Evolutionary conservation across 1,139 yeast species (phyloP).

Genomic region (Candida freyschussii): DNA sequence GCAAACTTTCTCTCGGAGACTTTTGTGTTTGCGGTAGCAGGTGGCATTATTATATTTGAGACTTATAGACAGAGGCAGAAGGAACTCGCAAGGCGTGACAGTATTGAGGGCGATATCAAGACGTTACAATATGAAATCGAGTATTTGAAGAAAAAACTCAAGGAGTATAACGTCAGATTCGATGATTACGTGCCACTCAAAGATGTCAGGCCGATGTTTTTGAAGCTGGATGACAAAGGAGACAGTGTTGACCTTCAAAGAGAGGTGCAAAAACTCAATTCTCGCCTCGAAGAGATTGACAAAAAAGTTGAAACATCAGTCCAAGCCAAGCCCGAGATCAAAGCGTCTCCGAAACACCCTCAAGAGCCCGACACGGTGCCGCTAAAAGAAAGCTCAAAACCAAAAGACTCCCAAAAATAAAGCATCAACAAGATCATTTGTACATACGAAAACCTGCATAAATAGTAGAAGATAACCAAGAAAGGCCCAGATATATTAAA

Average conservation of each 20-base stretch:
- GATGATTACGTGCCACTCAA: constrained; percentile 47
- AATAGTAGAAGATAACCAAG: too few species aligned
- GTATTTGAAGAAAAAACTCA: constrained; percentile 47
- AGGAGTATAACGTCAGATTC: constrained; percentile 36
- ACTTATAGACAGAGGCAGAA: constrained; percentile 64
- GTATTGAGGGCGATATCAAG: constrained; percentile 62
- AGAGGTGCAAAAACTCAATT: constrained; percentile 10
- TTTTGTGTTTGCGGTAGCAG: constrained; percentile 82
- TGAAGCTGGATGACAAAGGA: constrained; percentile 27
- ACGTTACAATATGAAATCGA: constrained; percentile 68
- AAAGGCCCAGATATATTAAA: too few species aligned
- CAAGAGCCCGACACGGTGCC: too few species aligned
- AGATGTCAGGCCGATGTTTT: constrained; percentile 41
- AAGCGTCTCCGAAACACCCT: too few species aligned
- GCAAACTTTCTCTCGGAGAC: constrained; percentile 76
- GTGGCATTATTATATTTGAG: constrained; percentile 71
- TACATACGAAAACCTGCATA: too few species aligned
- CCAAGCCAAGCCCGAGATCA: too few species aligned
- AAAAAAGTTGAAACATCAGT: constrained; percentile 4
- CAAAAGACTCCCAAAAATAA: too few species aligned
- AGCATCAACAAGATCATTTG: too few species aligned
- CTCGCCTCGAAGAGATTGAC: constrained; percentile 14
- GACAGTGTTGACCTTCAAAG: constrained; percentile 11
- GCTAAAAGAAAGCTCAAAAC: too few species aligned
- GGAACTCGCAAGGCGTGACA: constrained; percentile 56